phyloP scores from a whole-genome alignment of 73 alveolate species.

The Diophrys sp. region DNA sequence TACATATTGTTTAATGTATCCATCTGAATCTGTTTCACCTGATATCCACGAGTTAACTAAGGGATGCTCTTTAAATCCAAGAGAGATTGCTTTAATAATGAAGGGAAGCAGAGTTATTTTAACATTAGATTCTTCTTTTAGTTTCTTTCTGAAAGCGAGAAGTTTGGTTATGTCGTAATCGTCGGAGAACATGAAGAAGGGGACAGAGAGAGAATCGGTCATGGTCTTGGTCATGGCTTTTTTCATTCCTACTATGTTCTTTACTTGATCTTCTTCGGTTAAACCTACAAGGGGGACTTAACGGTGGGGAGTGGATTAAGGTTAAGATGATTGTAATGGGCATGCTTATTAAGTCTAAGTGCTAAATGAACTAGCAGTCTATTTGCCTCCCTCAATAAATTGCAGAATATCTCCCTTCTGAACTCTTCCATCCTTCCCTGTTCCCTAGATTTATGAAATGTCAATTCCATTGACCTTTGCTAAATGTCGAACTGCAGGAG shows the following conservation, averaged over 20 bases:
- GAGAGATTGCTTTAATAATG: slow-evolving; percentile 77
- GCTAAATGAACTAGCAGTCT: too few relatives aligned
- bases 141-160: slow-evolving; percentile 56
- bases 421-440: slow-evolving; percentile 83
- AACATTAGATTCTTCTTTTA: slow-evolving; percentile 33
- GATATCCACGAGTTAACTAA: slow-evolving; percentile 60
- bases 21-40: slow-evolving; percentile 47
- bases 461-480: slow-evolving; percentile 74
- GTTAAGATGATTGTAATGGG: background rate
- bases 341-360: background rate
- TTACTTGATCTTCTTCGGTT: slow-evolving; percentile 32
- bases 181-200: slow-evolving; percentile 75
- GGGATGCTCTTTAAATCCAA: slow-evolving; percentile 68
- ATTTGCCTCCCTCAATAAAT: too few relatives aligned
- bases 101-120: slow-evolving; percentile 77
- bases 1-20: slow-evolving; percentile 68
- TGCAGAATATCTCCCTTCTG: slow-evolving; percentile 59
- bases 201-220: slow-evolving; percentile 75
- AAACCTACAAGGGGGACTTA: slow-evolving; percentile 21
- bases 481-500: slow-evolving; percentile 79
- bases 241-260: slow-evolving; percentile 65
- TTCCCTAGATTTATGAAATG: slow-evolving; percentile 51
- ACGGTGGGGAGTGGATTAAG: background rate
- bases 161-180: slow-evolving; percentile 70
- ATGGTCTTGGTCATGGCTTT: slow-evolving; percentile 83